phyloP scores from a whole-genome alignment of 73 alveolate species.

The Diophrys sp. region DNA sequence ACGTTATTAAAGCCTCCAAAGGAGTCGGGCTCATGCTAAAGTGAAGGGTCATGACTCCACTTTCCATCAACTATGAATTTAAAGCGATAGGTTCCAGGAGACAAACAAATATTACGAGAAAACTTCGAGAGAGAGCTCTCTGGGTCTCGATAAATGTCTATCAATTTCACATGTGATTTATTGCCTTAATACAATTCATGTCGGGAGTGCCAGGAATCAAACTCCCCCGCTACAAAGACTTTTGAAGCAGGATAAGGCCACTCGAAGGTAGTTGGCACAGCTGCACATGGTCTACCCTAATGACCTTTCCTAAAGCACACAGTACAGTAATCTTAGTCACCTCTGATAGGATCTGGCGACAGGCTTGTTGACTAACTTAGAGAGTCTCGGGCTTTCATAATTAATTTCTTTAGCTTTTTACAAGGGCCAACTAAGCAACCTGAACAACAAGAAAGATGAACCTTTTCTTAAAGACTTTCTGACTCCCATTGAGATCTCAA shows the following conservation, averaged over 20 bases:
- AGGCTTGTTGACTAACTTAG: no score
- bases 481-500: constrained; percentile 98
- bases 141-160: background rate
- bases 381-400: no score
- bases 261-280: constrained; percentile 1
- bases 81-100: constrained; percentile 41
- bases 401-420: no score
- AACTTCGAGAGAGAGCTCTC: background rate
- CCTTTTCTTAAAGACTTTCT: no score
- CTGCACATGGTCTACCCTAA: constrained; percentile 1
- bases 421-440: no score
- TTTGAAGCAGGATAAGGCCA: constrained; percentile 9
- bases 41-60: constrained; percentile 37
- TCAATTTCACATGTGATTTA: background rate
- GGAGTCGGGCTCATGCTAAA: background rate
- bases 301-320: constrained; percentile 11
- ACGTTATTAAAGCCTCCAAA: constrained; percentile 17
- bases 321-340: constrained; percentile 1
- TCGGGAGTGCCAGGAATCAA: constrained; percentile 8
- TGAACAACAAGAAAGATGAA: no score
- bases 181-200: background rate
- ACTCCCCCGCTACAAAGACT: constrained; percentile 10
- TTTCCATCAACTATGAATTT: constrained; percentile 55
- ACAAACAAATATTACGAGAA: constrained; percentile 1
- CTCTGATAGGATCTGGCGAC: no score